Percentiles rank a stretch among this genome's conserved stretches.
Evolutionary conservation across 164 flowering plant genomes (phyloP).

Genomic region (Kingdonia uniflora): DNA sequence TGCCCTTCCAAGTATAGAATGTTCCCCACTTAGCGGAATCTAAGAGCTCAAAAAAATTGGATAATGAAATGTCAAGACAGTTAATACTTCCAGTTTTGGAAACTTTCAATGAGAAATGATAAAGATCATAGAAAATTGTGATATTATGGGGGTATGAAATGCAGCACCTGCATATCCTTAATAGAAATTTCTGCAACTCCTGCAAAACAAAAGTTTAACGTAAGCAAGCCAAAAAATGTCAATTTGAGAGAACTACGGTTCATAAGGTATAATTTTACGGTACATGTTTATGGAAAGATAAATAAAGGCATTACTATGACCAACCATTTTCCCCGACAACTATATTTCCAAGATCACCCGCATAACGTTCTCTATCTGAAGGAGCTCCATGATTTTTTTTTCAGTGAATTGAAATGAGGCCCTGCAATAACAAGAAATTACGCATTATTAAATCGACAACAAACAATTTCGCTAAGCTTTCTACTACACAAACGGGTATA

Average conservation of each 20-base stretch:
- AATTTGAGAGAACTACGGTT: no score
- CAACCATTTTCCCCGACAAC: conserved; percentile 67
- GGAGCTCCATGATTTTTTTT: conserved; percentile 82
- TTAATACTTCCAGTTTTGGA: not conserved
- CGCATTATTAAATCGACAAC: not conserved
- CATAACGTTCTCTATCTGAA: conserved; percentile 51
- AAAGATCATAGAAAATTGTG: not conserved
- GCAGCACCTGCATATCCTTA: conserved; percentile 45
- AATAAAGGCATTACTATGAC: not conserved
- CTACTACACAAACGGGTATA: conserved; percentile 2
- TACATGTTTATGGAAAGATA: no score
- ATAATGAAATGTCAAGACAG: no score
- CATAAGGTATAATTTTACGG: no score
- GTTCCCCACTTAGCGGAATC: conserved; percentile 68
- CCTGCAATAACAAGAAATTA: conserved; percentile 24
- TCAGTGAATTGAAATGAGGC: conserved; percentile 79
- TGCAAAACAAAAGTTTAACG: conserved; percentile 14
- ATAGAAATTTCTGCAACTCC: conserved; percentile 76
- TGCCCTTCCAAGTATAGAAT: conserved; percentile 87
- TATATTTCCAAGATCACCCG: conserved; percentile 92
- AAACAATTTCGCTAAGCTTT: not conserved
- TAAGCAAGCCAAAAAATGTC: no score
- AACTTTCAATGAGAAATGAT: not conserved
- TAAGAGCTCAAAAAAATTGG: conserved; percentile 12
- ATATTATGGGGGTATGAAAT: not conserved